phyloP scores from a whole-genome alignment of 2,329 filamentous ascomycete genomes.

The Cercospora nicotianae region DNA sequence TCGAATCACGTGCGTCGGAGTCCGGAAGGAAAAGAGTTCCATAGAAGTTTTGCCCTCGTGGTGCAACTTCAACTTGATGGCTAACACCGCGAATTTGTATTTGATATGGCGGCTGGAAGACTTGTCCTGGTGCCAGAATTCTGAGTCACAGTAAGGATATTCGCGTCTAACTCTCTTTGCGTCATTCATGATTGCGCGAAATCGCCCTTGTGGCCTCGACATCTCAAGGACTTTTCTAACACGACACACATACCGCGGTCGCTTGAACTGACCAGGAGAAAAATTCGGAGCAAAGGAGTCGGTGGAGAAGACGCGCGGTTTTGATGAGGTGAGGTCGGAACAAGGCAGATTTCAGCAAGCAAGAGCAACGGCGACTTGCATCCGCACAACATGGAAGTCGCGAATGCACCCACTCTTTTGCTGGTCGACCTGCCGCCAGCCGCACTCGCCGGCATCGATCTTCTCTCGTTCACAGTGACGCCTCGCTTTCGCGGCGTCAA shows the following conservation, averaged over 20 bases:
- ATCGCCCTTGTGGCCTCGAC: neutral
- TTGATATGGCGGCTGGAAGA: neutral
- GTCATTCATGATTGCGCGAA: neutral
- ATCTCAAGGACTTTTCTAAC: neutral
- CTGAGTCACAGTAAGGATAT: neutral
- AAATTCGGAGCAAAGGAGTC: neutral
- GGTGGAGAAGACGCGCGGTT: neutral
- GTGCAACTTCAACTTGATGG: neutral
- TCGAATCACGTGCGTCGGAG: neutral
- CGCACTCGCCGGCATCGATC: conserved; percentile 55
- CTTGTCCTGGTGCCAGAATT: neutral
- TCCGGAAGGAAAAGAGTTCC: neutral
- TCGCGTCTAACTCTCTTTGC: neutral
- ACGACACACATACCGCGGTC: neutral
- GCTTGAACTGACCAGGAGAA: neutral
- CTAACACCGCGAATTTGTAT: neutral
- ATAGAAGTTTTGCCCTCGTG: neutral
- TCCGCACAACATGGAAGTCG: conserved; percentile 28
- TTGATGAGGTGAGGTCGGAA: neutral
- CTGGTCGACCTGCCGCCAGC: conserved; percentile 48
- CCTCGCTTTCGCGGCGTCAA: conserved; percentile 62
- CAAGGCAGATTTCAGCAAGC: neutral
- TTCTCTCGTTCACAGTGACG: conserved; percentile 63
- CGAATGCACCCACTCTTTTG: conserved; percentile 36
- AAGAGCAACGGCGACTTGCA: neutral